Evolutionary conservation across 2,329 filamentous ascomycete species (phyloP).

Genomic region (Monilinia laxa): DNA sequence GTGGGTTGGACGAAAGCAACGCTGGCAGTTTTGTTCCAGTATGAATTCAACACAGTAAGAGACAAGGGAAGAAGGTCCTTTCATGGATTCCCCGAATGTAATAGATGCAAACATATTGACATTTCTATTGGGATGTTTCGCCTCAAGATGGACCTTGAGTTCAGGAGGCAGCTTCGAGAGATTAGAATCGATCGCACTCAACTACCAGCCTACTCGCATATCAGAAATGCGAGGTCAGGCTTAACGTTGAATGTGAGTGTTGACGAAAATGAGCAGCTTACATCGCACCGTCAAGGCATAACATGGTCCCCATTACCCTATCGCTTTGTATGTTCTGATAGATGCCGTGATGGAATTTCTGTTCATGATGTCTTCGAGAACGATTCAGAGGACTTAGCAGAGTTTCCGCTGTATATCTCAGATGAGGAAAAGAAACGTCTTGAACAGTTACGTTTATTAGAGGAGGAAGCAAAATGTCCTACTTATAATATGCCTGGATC

Average conservation of each 20-base stretch:
- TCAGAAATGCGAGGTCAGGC: background rate
- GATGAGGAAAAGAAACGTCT: background rate
- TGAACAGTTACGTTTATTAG: background rate
- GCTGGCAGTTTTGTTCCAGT: background rate
- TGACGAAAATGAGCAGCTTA: background rate
- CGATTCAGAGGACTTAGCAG: background rate
- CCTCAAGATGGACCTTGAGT: conserved; percentile 6
- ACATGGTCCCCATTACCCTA: conserved; percentile 5
- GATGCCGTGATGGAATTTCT: background rate
- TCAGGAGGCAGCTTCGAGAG: conserved; percentile 12
- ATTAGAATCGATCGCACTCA: conserved; percentile 8
- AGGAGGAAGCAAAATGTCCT: conserved; percentile 6
- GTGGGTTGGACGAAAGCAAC: conserved; percentile 6
- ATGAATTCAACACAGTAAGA: background rate
- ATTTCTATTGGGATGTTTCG: background rate
- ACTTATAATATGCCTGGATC: conserved; percentile 11
- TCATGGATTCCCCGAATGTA: background rate
- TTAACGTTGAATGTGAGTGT: background rate
- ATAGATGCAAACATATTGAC: background rate
- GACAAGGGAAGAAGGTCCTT: background rate
- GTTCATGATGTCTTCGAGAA: conserved; percentile 10
- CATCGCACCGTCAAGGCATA: background rate
- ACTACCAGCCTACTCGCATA: background rate
- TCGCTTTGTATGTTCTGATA: conserved; percentile 6
- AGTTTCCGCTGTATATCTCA: background rate